Percentiles rank a stretch among this genome's conserved stretches.
Evolutionary conservation across 2,329 filamentous ascomycete species (phyloP).

Genomic region (Xylariaceae sp.): DNA sequence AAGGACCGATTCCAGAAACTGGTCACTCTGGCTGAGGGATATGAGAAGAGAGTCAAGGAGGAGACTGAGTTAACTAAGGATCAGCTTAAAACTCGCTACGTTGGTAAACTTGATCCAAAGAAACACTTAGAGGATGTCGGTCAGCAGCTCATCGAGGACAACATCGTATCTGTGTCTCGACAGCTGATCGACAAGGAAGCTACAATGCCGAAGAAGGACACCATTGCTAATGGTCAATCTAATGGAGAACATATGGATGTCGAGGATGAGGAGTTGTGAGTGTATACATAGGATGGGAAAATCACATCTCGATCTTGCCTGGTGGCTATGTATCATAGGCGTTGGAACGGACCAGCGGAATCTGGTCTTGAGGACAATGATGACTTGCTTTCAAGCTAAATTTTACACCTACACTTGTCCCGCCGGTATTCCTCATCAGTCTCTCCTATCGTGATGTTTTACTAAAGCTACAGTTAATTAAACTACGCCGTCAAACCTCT

Average conservation of each 20-base stretch:
- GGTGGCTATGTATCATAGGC: slow-evolving; percentile 43
- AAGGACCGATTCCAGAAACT: slow-evolving; percentile 87
- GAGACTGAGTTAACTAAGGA: slow-evolving; percentile 97
- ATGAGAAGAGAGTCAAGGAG: slow-evolving; percentile 98
- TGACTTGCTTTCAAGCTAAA: slow-evolving; percentile 35
- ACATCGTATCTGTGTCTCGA: slow-evolving; percentile 96
- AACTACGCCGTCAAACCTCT: neutral
- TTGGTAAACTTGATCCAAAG: slow-evolving; percentile 98
- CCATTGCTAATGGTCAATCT: slow-evolving; percentile 55
- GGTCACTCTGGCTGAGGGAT: slow-evolving; percentile 89
- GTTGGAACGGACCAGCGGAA: slow-evolving; percentile 34
- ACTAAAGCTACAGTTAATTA: neutral
- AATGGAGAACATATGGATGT: slow-evolving; percentile 73
- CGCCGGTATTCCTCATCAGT: neutral
- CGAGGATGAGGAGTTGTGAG: slow-evolving; percentile 62
- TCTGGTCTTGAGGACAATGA: slow-evolving; percentile 39
- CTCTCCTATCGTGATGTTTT: neutral
- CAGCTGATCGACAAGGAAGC: slow-evolving; percentile 99
- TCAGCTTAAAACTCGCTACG: slow-evolving; percentile 97
- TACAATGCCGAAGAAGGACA: slow-evolving; percentile 79
- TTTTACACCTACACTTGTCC: neutral
- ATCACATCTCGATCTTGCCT: slow-evolving; percentile 30
- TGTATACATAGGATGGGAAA: slow-evolving; percentile 37
- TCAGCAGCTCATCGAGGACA: slow-evolving; percentile 97
- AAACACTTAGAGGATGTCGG: slow-evolving; percentile 98